Base-by-base conservation (phyloP, 2,329 filamentous ascomycete species). In the Paecilomyces dactylethromorphus region DNA sequence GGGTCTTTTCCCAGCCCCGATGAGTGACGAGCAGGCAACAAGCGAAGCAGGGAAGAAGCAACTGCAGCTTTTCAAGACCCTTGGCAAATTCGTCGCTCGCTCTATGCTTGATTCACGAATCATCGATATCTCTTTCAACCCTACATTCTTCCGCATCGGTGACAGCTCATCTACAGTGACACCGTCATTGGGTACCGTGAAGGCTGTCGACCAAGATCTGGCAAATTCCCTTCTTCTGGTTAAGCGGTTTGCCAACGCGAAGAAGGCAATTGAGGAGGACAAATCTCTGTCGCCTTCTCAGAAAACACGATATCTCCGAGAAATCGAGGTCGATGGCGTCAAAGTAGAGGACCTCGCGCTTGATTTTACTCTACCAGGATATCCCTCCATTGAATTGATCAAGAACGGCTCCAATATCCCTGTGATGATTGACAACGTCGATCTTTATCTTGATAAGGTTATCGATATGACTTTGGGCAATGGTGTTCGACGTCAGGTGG, bases 81-180 rank as follows among this genome's bases (percentile, higher is more conserved):
- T 99, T 22, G 94, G 94, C 66, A 97, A 97, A 71, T 99, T 99
- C 72, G 92, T 97, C 54, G 94, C 95, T 31, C 87, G 94, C 55
- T 97, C 94, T 0, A 97, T 99, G 94, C 88, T 99, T 56, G 94
- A 99, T 72, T 97, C 93, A 0, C 86, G 94, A 57, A 97, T 99
- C 71, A 97, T 99, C 65, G 94, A 99, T 68, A 87, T 99, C 64
- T 94, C 93, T 58, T 94, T 99, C 77, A 99, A 97, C 71, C 90
- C 94, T 1, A 96, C 92, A 5, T 97, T 99, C 79, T 99, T 99
- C 86, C 90, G 93, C 59, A 90, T 97, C 63, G 91, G 90, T 15
- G 90, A 95, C 66, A 84, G 81, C 52, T 82, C 79, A 13, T 79
- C 79, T 15, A 78, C 85, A 0, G 87, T 96, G 3, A 87, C 87